Percentiles rank a stretch among this genome's conserved stretches.
These are phyloP conservation scores for Coemansia sp. DNA, from an alignment of 192 early-diverging fungal species.

Conservation along the genomic window DNA sequence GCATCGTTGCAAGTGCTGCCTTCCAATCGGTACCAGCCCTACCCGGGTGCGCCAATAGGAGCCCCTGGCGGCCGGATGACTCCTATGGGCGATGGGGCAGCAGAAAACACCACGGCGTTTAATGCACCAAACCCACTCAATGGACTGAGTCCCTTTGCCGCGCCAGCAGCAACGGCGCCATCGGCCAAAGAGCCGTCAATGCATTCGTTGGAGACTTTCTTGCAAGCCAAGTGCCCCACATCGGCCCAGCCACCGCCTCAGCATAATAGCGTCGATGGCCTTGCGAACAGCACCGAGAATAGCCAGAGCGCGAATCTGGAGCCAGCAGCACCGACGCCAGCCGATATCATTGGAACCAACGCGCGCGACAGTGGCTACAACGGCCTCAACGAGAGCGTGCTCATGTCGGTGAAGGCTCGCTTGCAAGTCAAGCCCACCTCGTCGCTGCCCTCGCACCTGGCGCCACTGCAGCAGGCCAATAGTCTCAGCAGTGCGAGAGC, in stretches of 20 bases:
- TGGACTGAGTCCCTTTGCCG: constrained; percentile 6
- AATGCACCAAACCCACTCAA: neutral
- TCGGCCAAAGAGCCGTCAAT: neutral
- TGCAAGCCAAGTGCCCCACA: neutral
- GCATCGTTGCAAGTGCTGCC: constrained; percentile 41
- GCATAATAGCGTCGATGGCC: neutral
- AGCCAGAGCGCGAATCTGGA: neutral
- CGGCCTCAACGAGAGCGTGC: neutral
- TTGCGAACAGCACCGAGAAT: neutral
- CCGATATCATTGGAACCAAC: neutral
- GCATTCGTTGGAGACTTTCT: neutral
- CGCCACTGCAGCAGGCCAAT: constrained; percentile 7
- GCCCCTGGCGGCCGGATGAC: neutral
- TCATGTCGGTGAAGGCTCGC: constrained; percentile 14
- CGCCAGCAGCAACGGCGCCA: neutral
- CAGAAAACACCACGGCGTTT: neutral
- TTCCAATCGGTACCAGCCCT: constrained; percentile 41
- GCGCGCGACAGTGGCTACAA: neutral
- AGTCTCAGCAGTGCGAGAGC: neutral
- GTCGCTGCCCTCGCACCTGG: constrained; percentile 34
- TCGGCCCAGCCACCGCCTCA: neutral
- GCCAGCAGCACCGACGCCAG: neutral
- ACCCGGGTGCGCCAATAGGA: constrained; percentile 4
- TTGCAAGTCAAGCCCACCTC: constrained; percentile 34
- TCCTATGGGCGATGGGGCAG: neutral